Base-by-base conservation (phyloP, 306 rosid species). In the Gastrolobium bilobum region DNA sequence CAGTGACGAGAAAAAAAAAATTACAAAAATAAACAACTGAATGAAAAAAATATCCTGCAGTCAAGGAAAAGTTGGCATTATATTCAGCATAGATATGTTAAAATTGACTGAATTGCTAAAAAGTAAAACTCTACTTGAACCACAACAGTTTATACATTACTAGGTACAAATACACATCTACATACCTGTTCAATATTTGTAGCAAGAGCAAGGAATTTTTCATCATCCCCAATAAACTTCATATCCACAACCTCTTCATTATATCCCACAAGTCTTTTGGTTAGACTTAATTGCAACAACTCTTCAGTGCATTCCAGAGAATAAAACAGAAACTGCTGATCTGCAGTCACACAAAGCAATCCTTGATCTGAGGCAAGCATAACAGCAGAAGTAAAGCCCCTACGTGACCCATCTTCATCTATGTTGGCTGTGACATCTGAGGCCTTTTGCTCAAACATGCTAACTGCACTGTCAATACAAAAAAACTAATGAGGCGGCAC, bases 171-270 rank as follows among this genome's bases (percentile, higher is more conserved):
- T 58, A 56, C 10, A 68, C 30, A 47, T 77, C 61, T 54, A 48
- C 46, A 31, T 85, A 92, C 99, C 91, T 93, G 99, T 84, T 95
- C 99, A 77, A 91, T 90, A 85, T 95, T 95, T 75, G 99, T 93
- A 46, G 99, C 99, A 71, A 95, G 91, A 20, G 98, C 98, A 73
- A 93, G 89, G 72, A 74, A 90, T 65, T 87, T 89, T 86, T 95
- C 98, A 35, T 95, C 98, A 47, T 88, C 88, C 30, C 99, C 99
- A 20, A 95, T 54, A 83, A 95, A 95, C 82, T 89, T 93, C 98
- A 95, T 86, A 82, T 95, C 99, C 50, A 95, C 88, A 75, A 95
- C 89, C 85, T 95, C 99, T 82, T 91, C 99, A 54, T 93, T 95
- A 81, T 90, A 85, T 71, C 99, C 99, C 75, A 91, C 88, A 76